Evolutionary conservation across 345 rosid species (phyloP), one percentile per base, ranked within the genome.

Genomic region (Gynandropsis gynandra): DNA sequence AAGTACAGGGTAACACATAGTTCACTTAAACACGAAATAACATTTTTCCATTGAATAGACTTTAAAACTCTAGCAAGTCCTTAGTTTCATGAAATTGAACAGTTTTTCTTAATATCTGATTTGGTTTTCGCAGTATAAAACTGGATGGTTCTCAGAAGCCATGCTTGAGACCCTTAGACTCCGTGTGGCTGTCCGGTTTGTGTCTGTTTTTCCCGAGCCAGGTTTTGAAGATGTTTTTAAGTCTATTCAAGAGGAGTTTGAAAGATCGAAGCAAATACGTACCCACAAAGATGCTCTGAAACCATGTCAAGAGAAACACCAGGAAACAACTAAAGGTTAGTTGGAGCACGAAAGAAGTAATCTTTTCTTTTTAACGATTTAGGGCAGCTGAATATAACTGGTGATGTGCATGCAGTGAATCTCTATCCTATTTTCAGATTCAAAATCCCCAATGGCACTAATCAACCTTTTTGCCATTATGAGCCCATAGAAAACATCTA

Each of bases 141-240:
- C 90, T 45, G 97, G 98, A 58, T 92, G 98, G 98, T 87, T 92
- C 72, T 73, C 76, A 5, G 81, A 69, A 53, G 59, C 76, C 38
- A 58, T 76, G 68, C 81, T 82, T 63, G 95, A 83, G 62, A 72
- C 82, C 62, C 67, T 87, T 53, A 81, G 93, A 67, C 78, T 72
- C 56, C 79, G 90, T 42, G 79, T 85, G 27, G 79, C 83, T 74
- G 62, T 85, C 68, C 79, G 83, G 74, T 88, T 82, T 70, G 70
- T 92, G 60, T 78, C 90, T 47, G 72, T 85, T 21, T 92, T 68
- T 64, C 90, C 95, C 12, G 69, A 72, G 60, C 4, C 77, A 10
- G 95, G 90, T 49, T 89, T 82, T 16, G 76, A 81, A 64, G 81
- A 77, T 61, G 66, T 82, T 50, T 64, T 75, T 49, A 92, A 83